Conservation (phyloP, 2,329 filamentous ascomycete species). For the Hymenoscyphus fructigenus region DNA sequence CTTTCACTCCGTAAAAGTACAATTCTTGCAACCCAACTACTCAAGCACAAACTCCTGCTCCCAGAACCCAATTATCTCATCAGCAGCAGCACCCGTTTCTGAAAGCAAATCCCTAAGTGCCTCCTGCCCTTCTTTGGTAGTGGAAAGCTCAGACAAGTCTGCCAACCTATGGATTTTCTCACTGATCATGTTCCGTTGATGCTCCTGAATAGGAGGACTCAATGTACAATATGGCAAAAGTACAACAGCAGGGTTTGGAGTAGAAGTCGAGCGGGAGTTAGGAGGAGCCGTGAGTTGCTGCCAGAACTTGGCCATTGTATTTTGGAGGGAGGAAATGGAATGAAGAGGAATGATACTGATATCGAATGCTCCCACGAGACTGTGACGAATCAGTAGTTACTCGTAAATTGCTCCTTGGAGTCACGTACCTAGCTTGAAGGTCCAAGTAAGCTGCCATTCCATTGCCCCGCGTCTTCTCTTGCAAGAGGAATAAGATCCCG, state of each 20-base stretch:
- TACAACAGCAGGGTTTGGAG: constrained; percentile 18
- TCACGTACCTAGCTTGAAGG: constrained; percentile 33
- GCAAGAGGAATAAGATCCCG: constrained; percentile 36
- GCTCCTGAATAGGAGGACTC: constrained; percentile 32
- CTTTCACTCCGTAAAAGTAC: not conserved
- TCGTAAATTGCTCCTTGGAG: not conserved
- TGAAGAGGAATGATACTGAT: constrained; percentile 34
- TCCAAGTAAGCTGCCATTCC: constrained; percentile 31
- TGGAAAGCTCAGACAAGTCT: constrained; percentile 30
- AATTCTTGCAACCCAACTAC: not conserved
- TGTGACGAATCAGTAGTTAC: constrained; percentile 19
- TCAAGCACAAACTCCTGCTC: constrained; percentile 30
- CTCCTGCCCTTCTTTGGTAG: constrained; percentile 26
- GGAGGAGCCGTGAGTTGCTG: constrained; percentile 24
- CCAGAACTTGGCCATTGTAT: constrained; percentile 31
- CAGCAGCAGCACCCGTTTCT: constrained; percentile 19
- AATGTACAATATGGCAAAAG: constrained; percentile 34
- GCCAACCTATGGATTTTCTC: constrained; percentile 33
- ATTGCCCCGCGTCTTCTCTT: constrained; percentile 24
- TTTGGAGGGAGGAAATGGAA: constrained; percentile 24
- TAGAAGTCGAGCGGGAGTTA: not conserved
- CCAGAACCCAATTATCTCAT: constrained; percentile 37
- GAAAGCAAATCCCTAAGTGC: constrained; percentile 28
- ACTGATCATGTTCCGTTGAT: constrained; percentile 35
- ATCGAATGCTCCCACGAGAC: constrained; percentile 30